Base-by-base conservation (phyloP, 495 filamentous ascomycete genomes). In the Penicillium goetzii region DNA sequence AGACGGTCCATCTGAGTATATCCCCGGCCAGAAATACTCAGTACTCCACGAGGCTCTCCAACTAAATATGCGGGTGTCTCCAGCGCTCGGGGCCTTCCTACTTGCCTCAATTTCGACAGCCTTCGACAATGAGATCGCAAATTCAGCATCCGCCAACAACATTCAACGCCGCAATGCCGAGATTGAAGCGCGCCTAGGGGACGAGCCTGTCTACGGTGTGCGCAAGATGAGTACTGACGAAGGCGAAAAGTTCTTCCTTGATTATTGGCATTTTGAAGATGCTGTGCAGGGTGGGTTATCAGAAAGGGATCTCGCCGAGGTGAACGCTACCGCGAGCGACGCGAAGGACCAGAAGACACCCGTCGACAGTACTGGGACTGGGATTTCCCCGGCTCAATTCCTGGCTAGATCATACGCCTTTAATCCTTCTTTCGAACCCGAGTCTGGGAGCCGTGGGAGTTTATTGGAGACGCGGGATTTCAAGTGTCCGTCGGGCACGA, bases 171-270 rank as follows among this genome's bases (percentile, higher is more conserved):
- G 58, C 56, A 68, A 76, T 69, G 69, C 57, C 5, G 68, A 70
- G 10, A 59, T 72, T 11, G 66, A 68, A 21, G 47, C 58, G 1
- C 61, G 61, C 10, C 61, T 72, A 4, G 55, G 67, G 0, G 58
- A 66, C 25, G 59, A 21, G 25, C 60, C 72, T 7, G 45, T 73
- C 14, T 74, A 63, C 1, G 76, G 75, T 23, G 83, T 92, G 23
- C 76, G 79, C 58, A 98, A 97, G 70, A 97, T 97, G 92, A 87
- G 84, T 53, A 77, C 72, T 5, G 91, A 97, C 71, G 86, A 90
- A 61, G 88, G 89, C 38, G 91, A 96, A 73, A 98, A 94, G 79
- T 94, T 97, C 77, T 88, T 88, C 66, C 79, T 79, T 36, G 78
- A 85, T 33, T 86, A 86, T 66, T 86, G 88, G 87, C 72, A 78